Evolutionary conservation across 2,329 filamentous ascomycete genomes (phyloP).

Genomic region (Monilinia vaccinii-corymbosi): DNA sequence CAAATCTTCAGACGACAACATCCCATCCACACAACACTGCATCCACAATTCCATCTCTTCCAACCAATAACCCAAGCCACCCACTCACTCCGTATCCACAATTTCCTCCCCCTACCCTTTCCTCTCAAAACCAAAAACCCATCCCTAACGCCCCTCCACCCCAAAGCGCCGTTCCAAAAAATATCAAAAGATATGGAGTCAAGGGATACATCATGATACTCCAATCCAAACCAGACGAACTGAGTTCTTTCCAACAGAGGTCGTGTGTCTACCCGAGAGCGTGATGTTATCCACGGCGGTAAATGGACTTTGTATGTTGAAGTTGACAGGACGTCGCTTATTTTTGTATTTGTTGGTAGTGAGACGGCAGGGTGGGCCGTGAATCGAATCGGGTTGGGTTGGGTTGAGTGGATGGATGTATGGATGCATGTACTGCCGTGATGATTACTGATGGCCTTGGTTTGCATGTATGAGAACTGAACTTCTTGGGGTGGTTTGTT

Average conservation of each 20-base stretch:
- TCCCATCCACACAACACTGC: not conserved
- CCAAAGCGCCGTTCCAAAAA: not conserved
- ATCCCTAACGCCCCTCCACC: not conserved
- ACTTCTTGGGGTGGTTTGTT: not conserved
- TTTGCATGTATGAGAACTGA: not conserved
- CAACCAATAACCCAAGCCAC: no score
- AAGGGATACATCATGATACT: not conserved
- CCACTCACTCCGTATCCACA: not conserved
- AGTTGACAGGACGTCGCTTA: not conserved
- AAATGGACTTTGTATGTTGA: not conserved
- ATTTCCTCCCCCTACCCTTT: not conserved
- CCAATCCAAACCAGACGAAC: not conserved
- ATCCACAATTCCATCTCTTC: not conserved
- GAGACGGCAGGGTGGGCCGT: not conserved
- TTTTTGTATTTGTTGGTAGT: not conserved
- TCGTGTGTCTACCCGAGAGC: not conserved
- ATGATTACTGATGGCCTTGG: no score
- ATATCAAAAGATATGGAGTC: not conserved
- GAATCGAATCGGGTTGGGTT: not conserved
- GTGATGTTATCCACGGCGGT: slow-evolving; percentile 1
- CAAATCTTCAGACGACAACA: not conserved
- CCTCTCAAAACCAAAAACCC: not conserved
- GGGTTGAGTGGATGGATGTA: no score
- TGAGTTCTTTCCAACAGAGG: not conserved
- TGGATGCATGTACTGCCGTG: not conserved